Conservation (phyloP, 345 rosid genomes). For the Rhodamnia rubescens region DNA sequence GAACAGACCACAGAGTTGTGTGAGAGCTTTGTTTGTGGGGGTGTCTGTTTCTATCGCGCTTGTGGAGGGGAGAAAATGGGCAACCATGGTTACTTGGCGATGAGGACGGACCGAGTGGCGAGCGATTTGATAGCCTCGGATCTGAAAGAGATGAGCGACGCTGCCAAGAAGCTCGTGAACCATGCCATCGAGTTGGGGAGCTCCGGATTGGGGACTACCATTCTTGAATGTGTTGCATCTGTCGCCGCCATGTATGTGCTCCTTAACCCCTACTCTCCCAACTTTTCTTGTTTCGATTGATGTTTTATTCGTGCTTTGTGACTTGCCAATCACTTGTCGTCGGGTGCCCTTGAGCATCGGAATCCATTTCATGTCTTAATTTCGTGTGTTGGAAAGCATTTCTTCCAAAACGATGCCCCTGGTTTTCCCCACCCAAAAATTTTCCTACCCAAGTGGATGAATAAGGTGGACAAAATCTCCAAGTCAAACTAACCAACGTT, state of each 20-base stretch:
- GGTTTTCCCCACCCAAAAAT: neutral
- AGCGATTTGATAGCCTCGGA: constrained; percentile 29
- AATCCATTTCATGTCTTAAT: neutral
- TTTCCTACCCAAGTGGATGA: neutral
- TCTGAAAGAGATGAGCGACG: constrained; percentile 30
- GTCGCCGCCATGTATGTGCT: constrained; percentile 60
- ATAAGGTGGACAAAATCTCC: neutral
- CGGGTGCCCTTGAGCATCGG: neutral
- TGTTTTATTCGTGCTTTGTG: neutral
- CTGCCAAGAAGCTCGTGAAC: constrained; percentile 33
- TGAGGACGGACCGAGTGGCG: constrained; percentile 30
- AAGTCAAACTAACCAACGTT: neutral
- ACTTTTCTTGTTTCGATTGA: neutral
- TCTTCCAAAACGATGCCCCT: neutral
- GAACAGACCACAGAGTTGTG: neutral
- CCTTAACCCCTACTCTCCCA: neutral
- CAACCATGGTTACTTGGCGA: constrained; percentile 19
- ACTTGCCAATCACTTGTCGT: neutral
- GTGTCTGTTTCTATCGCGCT: neutral
- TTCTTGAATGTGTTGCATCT: constrained; percentile 80
- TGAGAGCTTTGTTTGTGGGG: neutral
- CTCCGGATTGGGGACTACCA: constrained; percentile 56
- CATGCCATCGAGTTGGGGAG: constrained; percentile 44
- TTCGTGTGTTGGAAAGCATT: neutral
- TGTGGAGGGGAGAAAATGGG: constrained; percentile 10